Evolutionary conservation across 192 early-diverging fungal genomes (phyloP).

Genomic region (Paraglomus occultum): DNA sequence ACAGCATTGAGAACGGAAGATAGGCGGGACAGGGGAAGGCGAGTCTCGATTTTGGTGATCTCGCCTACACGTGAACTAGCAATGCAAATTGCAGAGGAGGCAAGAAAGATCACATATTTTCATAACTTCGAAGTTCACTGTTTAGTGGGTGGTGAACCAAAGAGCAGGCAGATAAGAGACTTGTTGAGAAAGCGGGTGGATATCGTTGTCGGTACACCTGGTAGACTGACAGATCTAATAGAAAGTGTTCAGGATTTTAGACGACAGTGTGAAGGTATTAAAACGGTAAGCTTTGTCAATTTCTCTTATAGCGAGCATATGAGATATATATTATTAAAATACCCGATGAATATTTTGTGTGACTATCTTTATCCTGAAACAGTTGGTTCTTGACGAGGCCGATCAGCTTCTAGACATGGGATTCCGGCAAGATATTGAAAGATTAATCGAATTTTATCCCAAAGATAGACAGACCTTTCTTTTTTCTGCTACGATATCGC

Average conservation of each 20-base stretch:
- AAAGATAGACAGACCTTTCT: constrained; percentile 81
- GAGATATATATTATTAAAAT: no score
- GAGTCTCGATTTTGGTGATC: constrained; percentile 70
- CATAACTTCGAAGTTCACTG: constrained; percentile 65
- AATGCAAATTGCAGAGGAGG: constrained; percentile 78
- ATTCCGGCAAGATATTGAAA: constrained; percentile 81
- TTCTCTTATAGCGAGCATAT: no score
- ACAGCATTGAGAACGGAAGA: constrained; percentile 54
- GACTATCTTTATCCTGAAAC: neutral
- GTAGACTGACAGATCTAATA: constrained; percentile 81
- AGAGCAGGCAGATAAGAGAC: constrained; percentile 48
- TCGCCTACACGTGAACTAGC: constrained; percentile 93
- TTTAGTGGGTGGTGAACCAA: constrained; percentile 77
- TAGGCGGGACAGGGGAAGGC: constrained; percentile 39
- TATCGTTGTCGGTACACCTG: constrained; percentile 94
- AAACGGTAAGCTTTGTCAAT: constrained; percentile 43
- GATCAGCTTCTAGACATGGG: constrained; percentile 95
- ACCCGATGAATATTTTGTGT: no score
- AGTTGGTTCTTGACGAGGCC: constrained; percentile 92
- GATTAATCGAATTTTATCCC: constrained; percentile 62
- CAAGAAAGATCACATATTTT: constrained; percentile 57
- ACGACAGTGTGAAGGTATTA: constrained; percentile 43
- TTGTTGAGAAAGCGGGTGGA: constrained; percentile 62
- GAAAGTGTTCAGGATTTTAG: constrained; percentile 51
- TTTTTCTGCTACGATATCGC: constrained; percentile 89